phyloP scores from a whole-genome alignment of 208 protist species.

The Crithidia sp. region DNA sequence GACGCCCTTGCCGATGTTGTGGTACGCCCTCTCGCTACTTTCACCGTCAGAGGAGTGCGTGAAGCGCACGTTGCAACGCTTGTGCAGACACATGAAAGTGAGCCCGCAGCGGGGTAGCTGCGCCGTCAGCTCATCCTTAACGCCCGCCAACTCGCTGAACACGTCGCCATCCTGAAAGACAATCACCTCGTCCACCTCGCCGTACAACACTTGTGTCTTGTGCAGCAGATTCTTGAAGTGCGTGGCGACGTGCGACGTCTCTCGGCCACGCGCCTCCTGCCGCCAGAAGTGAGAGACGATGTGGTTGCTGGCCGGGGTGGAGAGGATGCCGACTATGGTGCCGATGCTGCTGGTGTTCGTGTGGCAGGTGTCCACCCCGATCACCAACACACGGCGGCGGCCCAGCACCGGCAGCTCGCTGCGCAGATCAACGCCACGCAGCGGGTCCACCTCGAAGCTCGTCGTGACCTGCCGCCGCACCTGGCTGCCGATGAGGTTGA shows the following conservation, averaged over 20 bases:
- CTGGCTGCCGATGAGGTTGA: slow-evolving; percentile 47
- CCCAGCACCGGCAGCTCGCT: slow-evolving; percentile 70
- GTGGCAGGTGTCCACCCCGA: slow-evolving; percentile 90
- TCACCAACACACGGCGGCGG: slow-evolving; percentile 56
- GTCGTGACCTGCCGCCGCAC: slow-evolving; percentile 46
- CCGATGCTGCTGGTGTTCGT: slow-evolving; percentile 72
- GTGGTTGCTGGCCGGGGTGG: slow-evolving; percentile 50
- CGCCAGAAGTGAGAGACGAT: slow-evolving; percentile 80
- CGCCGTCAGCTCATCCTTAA: slow-evolving; percentile 61
- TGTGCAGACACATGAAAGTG: slow-evolving; percentile 91
- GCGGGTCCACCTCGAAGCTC: slow-evolving; percentile 79
- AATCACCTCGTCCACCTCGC: slow-evolving; percentile 84
- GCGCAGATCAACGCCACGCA: slow-evolving; percentile 64
- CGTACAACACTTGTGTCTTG: slow-evolving; percentile 45
- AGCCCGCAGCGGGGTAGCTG: slow-evolving; percentile 69
- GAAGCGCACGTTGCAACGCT: slow-evolving; percentile 90
- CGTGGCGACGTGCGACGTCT: slow-evolving; percentile 55
- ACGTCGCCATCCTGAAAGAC: slow-evolving; percentile 91
- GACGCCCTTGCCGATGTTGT: slow-evolving; percentile 81
- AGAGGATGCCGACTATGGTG: slow-evolving; percentile 75
- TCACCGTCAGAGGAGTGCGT: slow-evolving; percentile 39
- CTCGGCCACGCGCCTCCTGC: slow-evolving; percentile 71
- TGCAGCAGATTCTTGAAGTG: slow-evolving; percentile 62
- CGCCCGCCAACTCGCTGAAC: slow-evolving; percentile 68
- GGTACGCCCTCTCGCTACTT: slow-evolving; percentile 1